A percentile compares a stretch with the other conserved stretches of the same genome.
Conservation (phyloP, 495 filamentous ascomycete genomes). For the Hypoxylon intermedium region DNA sequence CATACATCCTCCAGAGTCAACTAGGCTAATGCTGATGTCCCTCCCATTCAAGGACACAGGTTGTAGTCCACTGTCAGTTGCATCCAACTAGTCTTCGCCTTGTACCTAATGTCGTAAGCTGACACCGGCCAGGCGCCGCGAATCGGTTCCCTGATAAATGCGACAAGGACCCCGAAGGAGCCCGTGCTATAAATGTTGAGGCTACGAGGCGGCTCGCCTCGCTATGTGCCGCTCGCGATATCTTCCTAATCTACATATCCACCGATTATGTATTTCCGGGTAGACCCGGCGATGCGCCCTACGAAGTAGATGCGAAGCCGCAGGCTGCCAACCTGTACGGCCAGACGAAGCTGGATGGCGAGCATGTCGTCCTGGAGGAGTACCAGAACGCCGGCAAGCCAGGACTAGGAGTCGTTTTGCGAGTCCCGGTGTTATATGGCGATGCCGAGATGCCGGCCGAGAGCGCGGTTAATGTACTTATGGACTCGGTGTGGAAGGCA, state of each 20-base stretch:
- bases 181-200: slow-evolving; percentile 76
- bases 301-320: slow-evolving; percentile 68
- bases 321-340: slow-evolving; percentile 87
- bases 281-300: slow-evolving; percentile 81
- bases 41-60: slow-evolving; percentile 66
- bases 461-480: slow-evolving; percentile 82
- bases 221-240: slow-evolving; percentile 65
- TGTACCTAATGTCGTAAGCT: slow-evolving; percentile 1
- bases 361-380: slow-evolving; percentile 71
- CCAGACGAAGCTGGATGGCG: slow-evolving; percentile 85
- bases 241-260: slow-evolving; percentile 87
- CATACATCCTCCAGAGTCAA: not conserved
- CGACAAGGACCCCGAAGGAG: slow-evolving; percentile 77
- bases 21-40: slow-evolving; percentile 12
- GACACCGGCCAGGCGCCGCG: slow-evolving; percentile 70
- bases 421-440: slow-evolving; percentile 91
- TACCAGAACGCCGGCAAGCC: slow-evolving; percentile 57
- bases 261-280: slow-evolving; percentile 96
- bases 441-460: slow-evolving; percentile 67
- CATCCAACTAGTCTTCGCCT: not conserved
- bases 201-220: slow-evolving; percentile 72
- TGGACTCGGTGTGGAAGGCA: slow-evolving; percentile 74
- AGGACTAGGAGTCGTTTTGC: slow-evolving; percentile 71
- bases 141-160: slow-evolving; percentile 89
- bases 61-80: slow-evolving; percentile 80